Percentiles rank a stretch among this genome's conserved stretches.
Conservation (phyloP, 257 asterid genomes). For the Ehretia macrophylla region DNA sequence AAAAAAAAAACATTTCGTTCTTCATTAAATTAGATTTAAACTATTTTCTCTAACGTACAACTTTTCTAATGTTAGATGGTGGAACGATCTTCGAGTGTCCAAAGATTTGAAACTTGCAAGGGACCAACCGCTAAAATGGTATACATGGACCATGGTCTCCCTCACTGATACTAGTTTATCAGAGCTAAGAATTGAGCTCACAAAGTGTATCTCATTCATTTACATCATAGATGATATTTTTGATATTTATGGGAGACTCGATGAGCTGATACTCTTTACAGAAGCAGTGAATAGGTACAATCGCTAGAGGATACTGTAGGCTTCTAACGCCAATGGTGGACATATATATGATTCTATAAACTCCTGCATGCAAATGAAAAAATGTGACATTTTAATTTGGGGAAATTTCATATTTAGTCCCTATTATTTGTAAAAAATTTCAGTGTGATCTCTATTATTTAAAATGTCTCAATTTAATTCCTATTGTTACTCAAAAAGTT, state of each 20-base stretch:
- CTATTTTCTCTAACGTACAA: no score
- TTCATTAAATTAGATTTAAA: no score
- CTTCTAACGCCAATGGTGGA: not conserved
- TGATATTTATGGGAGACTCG: slow-evolving; percentile 30
- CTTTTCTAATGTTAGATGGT: slow-evolving; percentile 32
- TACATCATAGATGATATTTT: slow-evolving; percentile 36
- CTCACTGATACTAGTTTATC: slow-evolving; percentile 17
- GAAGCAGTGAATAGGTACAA: slow-evolving; percentile 29
- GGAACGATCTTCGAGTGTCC: slow-evolving; percentile 31
- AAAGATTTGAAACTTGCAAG: slow-evolving; percentile 29
- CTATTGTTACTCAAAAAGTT: no score
- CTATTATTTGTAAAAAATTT: no score
- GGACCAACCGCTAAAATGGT: slow-evolving; percentile 39
- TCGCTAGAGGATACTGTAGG: not conserved
- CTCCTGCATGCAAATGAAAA: not conserved
- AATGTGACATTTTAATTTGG: no score
- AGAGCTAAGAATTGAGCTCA: slow-evolving; percentile 23
- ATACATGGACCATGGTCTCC: slow-evolving; percentile 29
- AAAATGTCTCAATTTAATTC: no score
- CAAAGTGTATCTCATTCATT: slow-evolving; percentile 26
- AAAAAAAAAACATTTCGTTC: no score
- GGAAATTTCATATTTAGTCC: no score
- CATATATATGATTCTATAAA: not conserved
- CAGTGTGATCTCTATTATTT: no score
- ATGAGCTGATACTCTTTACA: slow-evolving; percentile 21